phyloP scores from a whole-genome alignment of 139 green algal species.

The Micractinium conductrix region DNA sequence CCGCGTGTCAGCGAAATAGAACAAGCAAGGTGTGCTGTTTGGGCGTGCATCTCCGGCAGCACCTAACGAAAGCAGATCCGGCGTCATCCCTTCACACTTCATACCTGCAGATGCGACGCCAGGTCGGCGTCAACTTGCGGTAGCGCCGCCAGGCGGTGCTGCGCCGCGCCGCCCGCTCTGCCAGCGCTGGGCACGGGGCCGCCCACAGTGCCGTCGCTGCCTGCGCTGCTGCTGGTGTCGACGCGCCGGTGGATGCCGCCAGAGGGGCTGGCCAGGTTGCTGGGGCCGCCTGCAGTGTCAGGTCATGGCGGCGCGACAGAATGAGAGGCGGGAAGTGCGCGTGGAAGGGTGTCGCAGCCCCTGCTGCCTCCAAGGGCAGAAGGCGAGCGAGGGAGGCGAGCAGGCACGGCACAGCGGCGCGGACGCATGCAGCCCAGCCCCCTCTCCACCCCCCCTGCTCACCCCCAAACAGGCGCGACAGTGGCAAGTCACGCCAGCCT shows the following conservation, averaged over 20 bases:
- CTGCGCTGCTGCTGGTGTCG: neutral
- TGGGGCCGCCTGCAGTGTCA: neutral
- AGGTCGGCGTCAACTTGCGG: neutral
- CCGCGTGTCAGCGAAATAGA: neutral
- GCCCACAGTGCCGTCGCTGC: neutral
- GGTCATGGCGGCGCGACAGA: neutral
- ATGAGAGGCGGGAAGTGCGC: neutral
- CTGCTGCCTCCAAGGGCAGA: neutral
- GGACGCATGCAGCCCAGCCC: no score
- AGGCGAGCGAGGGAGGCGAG: neutral
- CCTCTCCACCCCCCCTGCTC: no score
- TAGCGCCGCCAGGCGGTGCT: neutral
- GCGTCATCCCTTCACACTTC: no score
- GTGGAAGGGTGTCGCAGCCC: neutral
- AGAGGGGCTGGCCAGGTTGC: neutral
- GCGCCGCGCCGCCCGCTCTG: no score
- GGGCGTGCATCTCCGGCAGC: neutral
- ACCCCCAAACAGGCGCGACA: neutral
- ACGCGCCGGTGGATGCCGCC: neutral
- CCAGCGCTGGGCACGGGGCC: neutral
- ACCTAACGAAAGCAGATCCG: no score
- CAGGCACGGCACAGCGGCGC: no score
- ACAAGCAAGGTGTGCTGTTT: neutral
- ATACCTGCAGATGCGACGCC: constrained; percentile 1
- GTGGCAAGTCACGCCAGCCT: constrained; percentile 14